phyloP scores from a whole-genome alignment of 2,329 filamentous ascomycete species.

The Beauveria bassiana region DNA sequence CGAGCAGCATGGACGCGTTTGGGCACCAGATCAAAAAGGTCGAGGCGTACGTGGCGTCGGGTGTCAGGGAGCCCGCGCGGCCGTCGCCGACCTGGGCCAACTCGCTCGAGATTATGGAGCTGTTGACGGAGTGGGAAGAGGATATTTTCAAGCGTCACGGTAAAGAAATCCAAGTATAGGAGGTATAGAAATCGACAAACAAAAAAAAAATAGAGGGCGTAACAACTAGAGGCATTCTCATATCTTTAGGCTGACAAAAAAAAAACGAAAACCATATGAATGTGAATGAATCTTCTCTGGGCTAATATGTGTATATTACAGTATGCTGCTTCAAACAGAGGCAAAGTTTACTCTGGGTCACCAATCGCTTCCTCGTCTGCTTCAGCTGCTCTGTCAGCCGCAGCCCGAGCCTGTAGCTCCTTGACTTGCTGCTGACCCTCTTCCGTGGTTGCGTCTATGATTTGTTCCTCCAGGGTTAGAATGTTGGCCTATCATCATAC shows the following conservation, averaged over 20 bases:
- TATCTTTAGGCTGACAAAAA: neutral
- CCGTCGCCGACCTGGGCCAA: conserved; percentile 19
- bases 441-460: conserved; percentile 91
- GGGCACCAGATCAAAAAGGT: conserved; percentile 19
- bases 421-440: conserved; percentile 72
- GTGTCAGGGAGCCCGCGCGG: conserved; percentile 16
- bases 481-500: conserved; percentile 59
- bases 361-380: conserved; percentile 13
- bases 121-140: conserved; percentile 20
- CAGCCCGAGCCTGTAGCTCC: conserved; percentile 55
- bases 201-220: neutral
- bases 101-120: conserved; percentile 20
- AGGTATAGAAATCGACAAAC: neutral
- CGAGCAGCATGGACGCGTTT: conserved; percentile 18
- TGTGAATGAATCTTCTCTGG: neutral
- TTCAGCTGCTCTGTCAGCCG: conserved; percentile 18
- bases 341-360: conserved; percentile 33
- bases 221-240: neutral
- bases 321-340: neutral
- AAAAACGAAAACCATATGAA: neutral
- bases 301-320: neutral
- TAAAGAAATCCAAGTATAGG: neutral
- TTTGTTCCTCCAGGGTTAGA: conserved; percentile 82
- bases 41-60: conserved; percentile 16
- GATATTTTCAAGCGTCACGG: conserved; percentile 12